A percentile compares a stretch with the other conserved stretches of the same genome.
Conservation (phyloP, 305 asterid genomes). For the Petunia hybrid region DNA sequence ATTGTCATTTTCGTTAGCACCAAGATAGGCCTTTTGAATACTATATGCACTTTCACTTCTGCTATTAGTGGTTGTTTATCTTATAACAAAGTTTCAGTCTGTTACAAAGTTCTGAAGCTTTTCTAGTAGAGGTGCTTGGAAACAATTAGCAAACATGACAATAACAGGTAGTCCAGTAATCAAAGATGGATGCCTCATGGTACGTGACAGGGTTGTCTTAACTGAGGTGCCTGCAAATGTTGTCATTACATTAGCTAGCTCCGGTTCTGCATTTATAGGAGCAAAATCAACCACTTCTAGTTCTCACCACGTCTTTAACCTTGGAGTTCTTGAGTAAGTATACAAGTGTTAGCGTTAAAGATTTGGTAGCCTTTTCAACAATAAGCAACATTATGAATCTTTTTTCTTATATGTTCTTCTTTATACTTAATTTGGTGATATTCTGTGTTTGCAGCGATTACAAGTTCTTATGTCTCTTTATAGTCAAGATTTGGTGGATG, state of each 20-base stretch:
- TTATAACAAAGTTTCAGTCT: background rate
- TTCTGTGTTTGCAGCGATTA: constrained; percentile 41
- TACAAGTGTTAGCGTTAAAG: background rate
- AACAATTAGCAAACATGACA: constrained; percentile 50
- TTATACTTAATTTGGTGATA: too few relatives aligned
- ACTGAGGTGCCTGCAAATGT: constrained; percentile 52
- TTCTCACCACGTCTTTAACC: constrained; percentile 59
- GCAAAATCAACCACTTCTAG: constrained; percentile 42
- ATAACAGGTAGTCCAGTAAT: constrained; percentile 58
- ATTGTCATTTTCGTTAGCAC: background rate
- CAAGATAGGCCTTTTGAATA: background rate
- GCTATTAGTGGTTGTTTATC: background rate
- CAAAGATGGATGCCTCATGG: constrained; percentile 58
- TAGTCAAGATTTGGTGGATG: constrained; percentile 80
- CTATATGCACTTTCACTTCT: background rate
- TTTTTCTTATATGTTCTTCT: too few relatives aligned
- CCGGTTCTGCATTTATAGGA: constrained; percentile 61
- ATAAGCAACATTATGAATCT: too few relatives aligned
- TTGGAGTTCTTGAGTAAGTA: constrained; percentile 65
- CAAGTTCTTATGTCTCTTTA: constrained; percentile 64
- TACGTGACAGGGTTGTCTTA: constrained; percentile 56
- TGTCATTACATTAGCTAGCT: constrained; percentile 45
- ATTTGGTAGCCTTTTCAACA: background rate
- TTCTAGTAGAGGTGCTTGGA: background rate
- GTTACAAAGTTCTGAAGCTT: constrained; percentile 32